Base-by-base conservation (phyloP, 139 green algal species). In the Marvania coccoides region DNA sequence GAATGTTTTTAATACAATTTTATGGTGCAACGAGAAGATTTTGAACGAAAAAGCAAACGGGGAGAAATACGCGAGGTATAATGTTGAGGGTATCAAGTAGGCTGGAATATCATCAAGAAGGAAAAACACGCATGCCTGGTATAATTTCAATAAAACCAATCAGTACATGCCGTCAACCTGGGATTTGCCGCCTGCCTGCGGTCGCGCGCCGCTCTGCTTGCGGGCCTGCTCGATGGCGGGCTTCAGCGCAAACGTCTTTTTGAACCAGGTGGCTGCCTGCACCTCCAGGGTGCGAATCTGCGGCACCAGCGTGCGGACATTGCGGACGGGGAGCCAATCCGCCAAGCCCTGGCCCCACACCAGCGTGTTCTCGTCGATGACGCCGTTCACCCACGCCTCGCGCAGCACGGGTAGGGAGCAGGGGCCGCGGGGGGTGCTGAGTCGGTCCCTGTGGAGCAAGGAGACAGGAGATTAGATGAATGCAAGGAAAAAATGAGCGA, bases 341-440 rank as follows among this genome's bases (percentile, higher is more conserved):
- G 75, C 72, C 14, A 97, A 77, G 15, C 90, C 79, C 55, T 96
- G 87, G 13, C 90, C 90, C 90, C 90, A 97, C 35, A 97, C 78
- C 45, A 97, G 80, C 36, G 90, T 97, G 81, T 95, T 87, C 61
- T 95, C 88, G 60, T 95, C 90, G 26, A 97, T 87, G 15, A 95
- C 74, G 28, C 90, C 90, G 42, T 91, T 76, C 28, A 93, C 86
- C 88, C 86, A 93, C 6, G 68, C 69, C 61, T 94, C 82, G 45
- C 87, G 83, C 31, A 95, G 70, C 10, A 76, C 53, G 23, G 88
- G 87, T 34, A 96, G 64, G 12, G 85, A 81, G 78, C 90, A 97
- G 8, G 90, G 90, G 1, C 90, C 90, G 42, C 90, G 77, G 3
- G 87, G 80, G 14, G 85, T 69, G 56, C 62, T 87, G 57, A 94